Evolutionary conservation across 2,329 filamentous ascomycete genomes (phyloP).

Genomic region (Nemania diffusa): DNA sequence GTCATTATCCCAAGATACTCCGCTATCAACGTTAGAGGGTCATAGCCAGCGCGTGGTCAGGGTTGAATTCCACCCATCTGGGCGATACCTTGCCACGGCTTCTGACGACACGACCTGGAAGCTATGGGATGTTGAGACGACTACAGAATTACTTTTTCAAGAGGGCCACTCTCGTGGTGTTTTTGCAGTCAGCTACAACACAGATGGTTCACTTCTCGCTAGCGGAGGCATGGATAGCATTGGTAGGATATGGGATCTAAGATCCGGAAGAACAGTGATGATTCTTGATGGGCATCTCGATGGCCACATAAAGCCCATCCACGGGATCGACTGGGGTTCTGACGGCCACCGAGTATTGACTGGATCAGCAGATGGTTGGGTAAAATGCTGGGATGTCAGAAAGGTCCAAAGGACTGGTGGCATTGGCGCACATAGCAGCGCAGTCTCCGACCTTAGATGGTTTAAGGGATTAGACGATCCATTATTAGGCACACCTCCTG

Average conservation of each 20-base stretch:
- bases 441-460: conserved; percentile 93
- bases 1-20: conserved; percentile 88
- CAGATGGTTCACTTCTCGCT: conserved; percentile 88
- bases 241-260: conserved; percentile 92
- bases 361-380: conserved; percentile 91
- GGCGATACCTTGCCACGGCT: conserved; percentile 88
- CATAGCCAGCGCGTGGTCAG: conserved; percentile 90
- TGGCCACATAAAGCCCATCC: conserved; percentile 87
- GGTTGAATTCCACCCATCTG: conserved; percentile 94
- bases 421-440: conserved; percentile 89
- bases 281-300: conserved; percentile 89
- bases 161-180: conserved; percentile 96
- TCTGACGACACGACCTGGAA: conserved; percentile 98
- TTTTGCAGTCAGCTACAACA: conserved; percentile 88
- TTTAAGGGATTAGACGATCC: conserved; percentile 88
- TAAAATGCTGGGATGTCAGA: conserved; percentile 97
- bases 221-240: conserved; percentile 96
- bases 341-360: conserved; percentile 95
- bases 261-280: conserved; percentile 94
- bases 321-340: conserved; percentile 89
- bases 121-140: conserved; percentile 87
- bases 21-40: conserved; percentile 81
- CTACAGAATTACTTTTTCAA: conserved; percentile 84
- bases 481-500: conserved; percentile 68
- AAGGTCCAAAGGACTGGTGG: conserved; percentile 86